Evolutionary conservation across 108 stramenopile genomes (phyloP), one percentile per base, ranked within the genome.

Genomic region (Cyclotella cryptica): DNA sequence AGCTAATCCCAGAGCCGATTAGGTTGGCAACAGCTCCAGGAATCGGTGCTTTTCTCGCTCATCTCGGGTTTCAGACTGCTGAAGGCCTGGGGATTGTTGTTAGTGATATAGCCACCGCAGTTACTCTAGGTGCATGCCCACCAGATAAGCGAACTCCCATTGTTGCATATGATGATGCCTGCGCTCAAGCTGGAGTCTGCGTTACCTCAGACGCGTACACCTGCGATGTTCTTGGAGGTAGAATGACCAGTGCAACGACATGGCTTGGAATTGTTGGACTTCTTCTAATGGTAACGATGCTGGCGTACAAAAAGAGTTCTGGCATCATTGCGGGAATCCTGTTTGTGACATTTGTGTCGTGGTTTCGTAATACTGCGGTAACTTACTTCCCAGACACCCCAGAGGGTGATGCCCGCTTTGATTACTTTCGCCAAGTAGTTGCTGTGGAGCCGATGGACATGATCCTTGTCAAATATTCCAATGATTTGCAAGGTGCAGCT

Each of bases 41-140:
- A n/a, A 88, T 90, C 72, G 89, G 89, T 27, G 86, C 86, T 2
- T 90, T 90, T 55, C 52, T 90, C n/a, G 89, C 89, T 9, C 89
- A 90, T 66, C 76, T 90, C 57, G 89, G 89, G 35, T 59, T 88
- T 11, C 89, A 90, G 72, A 90, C 87, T 3, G 89, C 89, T 6
- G 89, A 90, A 65, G 89, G 89, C 30, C 65, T 90, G 65, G 89
- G 89, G 44, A 60, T 84, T 59, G 89, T 90, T 26, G 89, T 90
- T 11, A 43, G 70, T 24, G 89, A 90, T 71, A 75, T 88, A 80
- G 89, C 89, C 3, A 90, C 89, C 10, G 88, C 89, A 53, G 87
- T 90, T 27, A 90, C 89, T 21, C 66, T 90, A 12, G 89, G 89
- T 72, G 89, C 55, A 10, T 90, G 89, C 61, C 86, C 89, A 1